Base-by-base conservation (phyloP, 192 early-diverging fungal species). In the Podochytrium sp. region DNA sequence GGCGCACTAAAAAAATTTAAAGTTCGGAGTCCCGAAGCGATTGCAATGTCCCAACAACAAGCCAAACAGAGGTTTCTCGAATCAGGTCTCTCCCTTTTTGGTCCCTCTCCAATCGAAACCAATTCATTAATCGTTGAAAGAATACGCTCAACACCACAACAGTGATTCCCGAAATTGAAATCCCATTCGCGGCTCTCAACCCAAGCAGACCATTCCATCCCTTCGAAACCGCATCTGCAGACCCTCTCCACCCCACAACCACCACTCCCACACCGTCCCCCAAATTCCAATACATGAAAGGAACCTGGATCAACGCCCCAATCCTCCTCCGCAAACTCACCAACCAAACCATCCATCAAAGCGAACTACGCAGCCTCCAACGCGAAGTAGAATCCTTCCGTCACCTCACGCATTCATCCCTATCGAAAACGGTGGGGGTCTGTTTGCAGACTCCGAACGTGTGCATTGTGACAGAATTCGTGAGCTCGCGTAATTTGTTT, bases 391-490 rank as follows among this genome's bases (percentile, higher is more conserved):
- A 51, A 25, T 50, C 30, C n/a, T 39, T 70, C 23, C 43, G 49
- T 64, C 20, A 16, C 66, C 81, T 20, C 58, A 72, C 23, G n/a
- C 75, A 84, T 72, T 38, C 74, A 20, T 74, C 72, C 41, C 38
- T 86, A 5, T 25, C 68, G 20, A 53, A 76, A 16, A 18, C 85
- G 3, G 32, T 85, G 29, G 80, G 70, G 0, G 74, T 78, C 1
- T 81, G 85, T 61, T 43, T 75, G 16, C 57, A 62, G 2, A 56
- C 79, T 0, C 83, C 83, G 5, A 73, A 85, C 64, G 62, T 85
- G 0, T 78, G 69, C 53, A 52, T 83, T 18, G 51, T 86, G 67
- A 79, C 75, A 12, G 79, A 80, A 53, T 82, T 60, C 29, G 50
- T 66, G 0, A 59, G 40, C 2, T 37, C 56, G 29, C 81, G 79